Conservation (phyloP, 1,284 basidiomycete genomes). For the Papiliotrema fonsecae region DNA sequence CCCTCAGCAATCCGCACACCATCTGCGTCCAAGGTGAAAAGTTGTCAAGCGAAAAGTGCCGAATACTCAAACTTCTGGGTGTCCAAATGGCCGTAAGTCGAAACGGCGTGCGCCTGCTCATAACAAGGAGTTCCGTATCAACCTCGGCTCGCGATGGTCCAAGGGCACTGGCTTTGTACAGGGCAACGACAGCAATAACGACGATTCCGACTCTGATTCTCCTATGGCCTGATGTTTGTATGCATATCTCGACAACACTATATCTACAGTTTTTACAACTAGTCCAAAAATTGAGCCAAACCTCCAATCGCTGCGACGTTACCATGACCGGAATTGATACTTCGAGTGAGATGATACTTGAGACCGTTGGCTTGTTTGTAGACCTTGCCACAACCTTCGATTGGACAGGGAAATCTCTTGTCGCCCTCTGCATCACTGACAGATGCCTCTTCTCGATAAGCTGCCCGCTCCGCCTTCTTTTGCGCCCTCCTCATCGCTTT, state of each 20-base stretch:
- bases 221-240: neutral
- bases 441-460: slow-evolving; percentile 31
- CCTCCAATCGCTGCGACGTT: slow-evolving; percentile 41
- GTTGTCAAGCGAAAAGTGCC: slow-evolving; percentile 77
- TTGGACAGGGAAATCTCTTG: slow-evolving; percentile 56
- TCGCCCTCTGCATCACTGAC: slow-evolving; percentile 41
- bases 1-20: slow-evolving; percentile 70
- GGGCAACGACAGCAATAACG: slow-evolving; percentile 54
- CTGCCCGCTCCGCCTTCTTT: slow-evolving; percentile 35
- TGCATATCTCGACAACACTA: neutral
- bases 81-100: slow-evolving; percentile 66
- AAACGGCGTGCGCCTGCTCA: neutral
- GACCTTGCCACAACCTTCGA: slow-evolving; percentile 57
- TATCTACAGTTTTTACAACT: neutral
- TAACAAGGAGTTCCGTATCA: slow-evolving; percentile 59
- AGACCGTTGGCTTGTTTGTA: slow-evolving; percentile 55
- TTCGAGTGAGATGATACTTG: slow-evolving; percentile 47
- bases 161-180: slow-evolving; percentile 59
- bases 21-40: slow-evolving; percentile 79
- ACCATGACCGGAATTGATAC: slow-evolving; percentile 45
- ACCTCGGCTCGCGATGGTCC: slow-evolving; percentile 69
- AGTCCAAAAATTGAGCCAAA: slow-evolving; percentile 21
- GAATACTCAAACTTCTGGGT: slow-evolving; percentile 80
- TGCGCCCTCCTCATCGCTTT: slow-evolving; percentile 36
- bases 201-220: slow-evolving; percentile 11